These are phyloP conservation scores for Saccharomycodes ludwigii DNA, from an alignment of 805 yeast species.

Conservation along the genomic window DNA sequence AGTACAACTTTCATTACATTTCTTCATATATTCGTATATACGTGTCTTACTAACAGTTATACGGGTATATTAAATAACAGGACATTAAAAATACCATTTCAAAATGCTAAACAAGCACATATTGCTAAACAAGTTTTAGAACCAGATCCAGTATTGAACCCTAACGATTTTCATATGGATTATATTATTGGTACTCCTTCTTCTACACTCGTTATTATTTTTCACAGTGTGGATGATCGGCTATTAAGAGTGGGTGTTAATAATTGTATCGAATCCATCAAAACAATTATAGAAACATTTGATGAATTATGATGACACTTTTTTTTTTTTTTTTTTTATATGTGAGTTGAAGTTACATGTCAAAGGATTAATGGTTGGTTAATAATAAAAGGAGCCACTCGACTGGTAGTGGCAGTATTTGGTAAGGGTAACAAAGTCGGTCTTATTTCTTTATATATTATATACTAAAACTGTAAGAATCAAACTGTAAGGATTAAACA, in stretches of 20 bases:
- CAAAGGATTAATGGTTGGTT: neutral
- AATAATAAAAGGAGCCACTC: neutral
- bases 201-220: constrained; percentile 30
- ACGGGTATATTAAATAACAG: too few relatives aligned
- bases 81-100: constrained; percentile 52
- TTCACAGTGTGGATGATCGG: constrained; percentile 57
- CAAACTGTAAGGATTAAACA: too few relatives aligned
- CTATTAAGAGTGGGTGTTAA: constrained; percentile 77
- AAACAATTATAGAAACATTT: constrained; percentile 67
- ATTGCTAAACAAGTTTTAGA: constrained; percentile 49
- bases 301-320: constrained; percentile 42
- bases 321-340: neutral
- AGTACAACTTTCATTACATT: neutral
- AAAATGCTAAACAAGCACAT: constrained; percentile 40
- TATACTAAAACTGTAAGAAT: too few relatives aligned
- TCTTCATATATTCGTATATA: constrained; percentile 1
- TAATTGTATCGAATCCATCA: constrained; percentile 63
- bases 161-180: constrained; percentile 44
- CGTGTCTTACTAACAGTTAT: constrained; percentile 10
- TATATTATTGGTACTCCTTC: constrained; percentile 11
- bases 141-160: constrained; percentile 77
- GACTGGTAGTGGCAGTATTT: neutral
- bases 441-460: too few relatives aligned
- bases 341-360: neutral
- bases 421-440: too few relatives aligned